Evolutionary conservation across 805 yeast species (phyloP).

Genomic region (Schizosaccharomyces osmophilus): DNA sequence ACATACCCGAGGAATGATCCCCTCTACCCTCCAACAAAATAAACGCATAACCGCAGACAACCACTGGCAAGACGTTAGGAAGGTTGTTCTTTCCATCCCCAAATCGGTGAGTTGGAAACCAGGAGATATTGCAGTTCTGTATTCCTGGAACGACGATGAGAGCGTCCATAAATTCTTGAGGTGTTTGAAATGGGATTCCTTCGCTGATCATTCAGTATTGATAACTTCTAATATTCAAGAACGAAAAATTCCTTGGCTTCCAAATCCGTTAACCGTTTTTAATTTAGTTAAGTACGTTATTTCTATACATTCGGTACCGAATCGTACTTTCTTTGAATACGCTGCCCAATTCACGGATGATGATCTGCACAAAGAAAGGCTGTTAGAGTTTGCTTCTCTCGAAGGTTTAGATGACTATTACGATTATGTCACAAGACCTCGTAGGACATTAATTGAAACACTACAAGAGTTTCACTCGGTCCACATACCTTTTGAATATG

Average conservation of each 20-base stretch:
- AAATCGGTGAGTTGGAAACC: slow-evolving; percentile 24
- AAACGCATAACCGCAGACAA: slow-evolving; percentile 36
- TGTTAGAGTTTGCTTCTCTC: slow-evolving; percentile 45
- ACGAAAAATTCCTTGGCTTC: slow-evolving; percentile 23
- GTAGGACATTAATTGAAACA: slow-evolving; percentile 67
- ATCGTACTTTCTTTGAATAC: slow-evolving; percentile 52
- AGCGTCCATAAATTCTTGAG: slow-evolving; percentile 42
- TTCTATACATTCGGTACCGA: slow-evolving; percentile 63
- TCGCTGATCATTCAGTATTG: slow-evolving; percentile 36
- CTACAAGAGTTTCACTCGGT: slow-evolving; percentile 52
- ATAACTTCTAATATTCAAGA: slow-evolving; percentile 11
- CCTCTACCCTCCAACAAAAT: slow-evolving; percentile 21
- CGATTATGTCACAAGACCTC: slow-evolving; percentile 80
- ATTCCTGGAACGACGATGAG: slow-evolving; percentile 42
- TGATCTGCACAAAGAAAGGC: slow-evolving; percentile 47
- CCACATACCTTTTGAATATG: slow-evolving; percentile 46
- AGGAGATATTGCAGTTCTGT: slow-evolving; percentile 61
- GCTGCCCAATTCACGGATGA: slow-evolving; percentile 47
- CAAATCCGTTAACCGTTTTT: slow-evolving; percentile 40
- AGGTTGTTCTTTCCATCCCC: neutral
- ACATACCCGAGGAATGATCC: neutral
- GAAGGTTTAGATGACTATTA: slow-evolving; percentile 47
- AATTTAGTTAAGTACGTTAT: slow-evolving; percentile 52
- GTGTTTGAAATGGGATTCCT: slow-evolving; percentile 46
- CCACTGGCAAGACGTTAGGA: slow-evolving; percentile 82